phyloP scores from a whole-genome alignment of 768 basidiomycete species.

The Leccinellum albellum region DNA sequence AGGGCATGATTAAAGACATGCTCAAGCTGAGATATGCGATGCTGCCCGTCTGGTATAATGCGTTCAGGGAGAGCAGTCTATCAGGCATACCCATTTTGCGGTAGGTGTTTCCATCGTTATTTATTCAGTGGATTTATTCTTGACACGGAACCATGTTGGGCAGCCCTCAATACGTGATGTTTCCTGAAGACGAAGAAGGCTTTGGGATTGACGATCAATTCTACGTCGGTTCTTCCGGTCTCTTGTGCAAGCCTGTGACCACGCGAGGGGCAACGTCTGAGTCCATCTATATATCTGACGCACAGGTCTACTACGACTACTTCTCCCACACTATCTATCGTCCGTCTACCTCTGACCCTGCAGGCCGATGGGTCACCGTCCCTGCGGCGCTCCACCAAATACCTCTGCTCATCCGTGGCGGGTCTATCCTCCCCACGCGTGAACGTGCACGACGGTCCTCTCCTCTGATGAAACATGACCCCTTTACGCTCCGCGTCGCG shows the following conservation, averaged over 20 bases:
- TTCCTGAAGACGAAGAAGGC: constrained; percentile 84
- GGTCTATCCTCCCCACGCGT: constrained; percentile 83
- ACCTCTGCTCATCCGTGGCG: constrained; percentile 86
- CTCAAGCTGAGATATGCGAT: constrained; percentile 81
- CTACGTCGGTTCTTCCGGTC: constrained; percentile 82
- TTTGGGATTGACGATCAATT: constrained; percentile 93
- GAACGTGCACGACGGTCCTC: constrained; percentile 86
- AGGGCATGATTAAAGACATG: constrained; percentile 72
- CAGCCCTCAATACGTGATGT: constrained; percentile 94
- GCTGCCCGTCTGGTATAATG: constrained; percentile 96
- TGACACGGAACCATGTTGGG: not conserved
- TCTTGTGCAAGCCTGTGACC: constrained; percentile 90
- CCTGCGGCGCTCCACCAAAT: constrained; percentile 74
- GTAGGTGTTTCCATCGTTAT: constrained; percentile 39
- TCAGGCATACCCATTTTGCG: constrained; percentile 80
- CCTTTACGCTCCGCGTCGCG: constrained; percentile 87
- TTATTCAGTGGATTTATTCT: not conserved
- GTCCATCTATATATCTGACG: constrained; percentile 81
- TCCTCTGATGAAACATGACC: constrained; percentile 84
- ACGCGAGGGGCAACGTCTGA: constrained; percentile 64
- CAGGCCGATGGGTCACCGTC: constrained; percentile 70
- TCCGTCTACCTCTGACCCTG: constrained; percentile 40
- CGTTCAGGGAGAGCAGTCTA: constrained; percentile 83
- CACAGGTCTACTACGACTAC: constrained; percentile 95
- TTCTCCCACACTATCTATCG: constrained; percentile 68